Evolutionary conservation across 1,284 basidiomycete genomes (phyloP), one percentile per base, ranked within the genome.

Genomic region (Pseudozyma tsukubaensis): DNA sequence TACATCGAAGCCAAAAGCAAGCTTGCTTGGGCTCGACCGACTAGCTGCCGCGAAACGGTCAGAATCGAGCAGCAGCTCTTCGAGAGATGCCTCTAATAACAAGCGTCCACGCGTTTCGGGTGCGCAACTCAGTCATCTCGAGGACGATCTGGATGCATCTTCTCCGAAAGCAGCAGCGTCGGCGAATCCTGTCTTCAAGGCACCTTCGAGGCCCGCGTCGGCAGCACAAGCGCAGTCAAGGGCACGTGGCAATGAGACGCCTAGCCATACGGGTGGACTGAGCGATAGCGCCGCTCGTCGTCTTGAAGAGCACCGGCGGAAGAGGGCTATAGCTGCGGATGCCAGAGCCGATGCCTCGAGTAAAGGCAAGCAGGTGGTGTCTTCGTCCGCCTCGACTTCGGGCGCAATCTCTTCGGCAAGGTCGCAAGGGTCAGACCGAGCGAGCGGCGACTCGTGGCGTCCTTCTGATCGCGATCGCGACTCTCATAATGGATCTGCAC

Each of bases 1-100:
- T 9, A 89, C 89, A 10, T n/a, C 11, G 91, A 90, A 14, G 91
- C 91, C 4, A 87, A 91, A 39, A 85, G 52, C 89, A 0, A 90
- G 79, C 88, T 89, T 61, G 90, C 92, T 86, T 86, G 87, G 68
- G 88, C 89, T 84, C 89, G 94, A 98, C 83, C 89, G 88, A 36
- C 88, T 97, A 2, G 94, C 95, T 0, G 90, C 89, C 61, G 93
- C 95, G 83, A 97, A 97, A 85, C 87, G 67, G n/a, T 36, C 60
- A 16, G 61, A 69, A 10, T n/a, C n/a, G 3, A 11, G 40, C 39
- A 3, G 14, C 11, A n/a, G 34, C 35, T 35, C 18, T 4, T 19
- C 42, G 89, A 89, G 13, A 4, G 19, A 29, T 3, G 6, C 24
- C 6, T 21, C 44, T 84, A 86, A 56, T 56, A 74, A 45, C 42